A percentile compares a stretch with the other conserved stretches of the same genome.
phyloP scores from a whole-genome alignment of 176 grass and related monocot genomes.

The Rhynchospora tenuis region DNA sequence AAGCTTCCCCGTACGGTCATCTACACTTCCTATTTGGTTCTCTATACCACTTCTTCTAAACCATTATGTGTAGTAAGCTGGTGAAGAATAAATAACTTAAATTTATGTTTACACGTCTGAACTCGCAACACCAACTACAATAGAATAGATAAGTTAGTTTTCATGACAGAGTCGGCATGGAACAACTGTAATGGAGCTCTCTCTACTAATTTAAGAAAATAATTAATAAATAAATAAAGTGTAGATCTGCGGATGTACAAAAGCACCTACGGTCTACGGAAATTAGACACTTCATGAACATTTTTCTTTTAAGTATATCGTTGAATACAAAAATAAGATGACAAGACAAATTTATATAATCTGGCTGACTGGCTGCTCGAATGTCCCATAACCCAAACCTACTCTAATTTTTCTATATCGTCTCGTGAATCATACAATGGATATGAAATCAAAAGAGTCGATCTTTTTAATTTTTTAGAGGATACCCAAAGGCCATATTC shows the following conservation, averaged over 20 bases:
- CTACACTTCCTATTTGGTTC: neutral
- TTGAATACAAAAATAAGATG: too few relatives aligned
- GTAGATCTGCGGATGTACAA: neutral
- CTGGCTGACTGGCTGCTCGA: neutral
- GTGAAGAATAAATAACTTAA: neutral
- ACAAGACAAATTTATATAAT: neutral
- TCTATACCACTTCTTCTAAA: neutral
- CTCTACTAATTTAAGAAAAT: neutral
- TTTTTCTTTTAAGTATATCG: too few relatives aligned
- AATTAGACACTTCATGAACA: neutral
- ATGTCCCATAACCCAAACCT: neutral
- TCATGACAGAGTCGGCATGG: neutral
- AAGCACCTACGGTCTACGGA: neutral
- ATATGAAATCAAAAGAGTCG: too few relatives aligned
- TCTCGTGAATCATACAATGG: too few relatives aligned
- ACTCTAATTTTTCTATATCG: neutral
- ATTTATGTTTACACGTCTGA: neutral
- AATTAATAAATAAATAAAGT: neutral
- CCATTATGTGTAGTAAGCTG: neutral
- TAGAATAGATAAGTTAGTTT: neutral
- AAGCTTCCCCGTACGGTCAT: slow-evolving; percentile 1
- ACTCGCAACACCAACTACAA: neutral
- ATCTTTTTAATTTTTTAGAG: too few relatives aligned
- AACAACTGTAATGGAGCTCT: neutral
- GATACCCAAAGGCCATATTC: neutral